Percentiles rank a stretch among this genome's conserved stretches.
These are phyloP conservation scores for Clarireedia monteithiana DNA, from an alignment of 2,329 filamentous ascomycete genomes.

Conservation along the genomic window DNA sequence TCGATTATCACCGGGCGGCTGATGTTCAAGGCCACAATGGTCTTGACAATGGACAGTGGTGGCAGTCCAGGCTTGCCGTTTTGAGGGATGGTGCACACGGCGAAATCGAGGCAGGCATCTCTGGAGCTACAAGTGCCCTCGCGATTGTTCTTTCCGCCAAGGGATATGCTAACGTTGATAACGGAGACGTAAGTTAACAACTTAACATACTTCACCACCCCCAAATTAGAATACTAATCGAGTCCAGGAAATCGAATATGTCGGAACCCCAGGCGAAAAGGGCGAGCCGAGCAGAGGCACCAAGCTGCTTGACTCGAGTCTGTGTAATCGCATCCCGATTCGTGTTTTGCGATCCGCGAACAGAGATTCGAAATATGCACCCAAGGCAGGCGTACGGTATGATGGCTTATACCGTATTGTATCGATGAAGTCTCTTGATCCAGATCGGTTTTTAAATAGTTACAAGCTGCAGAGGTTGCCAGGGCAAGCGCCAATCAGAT, in stretches of 20 bases:
- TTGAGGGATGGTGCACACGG: too few relatives aligned
- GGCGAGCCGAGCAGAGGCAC: constrained; percentile 32
- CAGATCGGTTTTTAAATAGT: too few relatives aligned
- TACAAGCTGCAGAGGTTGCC: too few relatives aligned
- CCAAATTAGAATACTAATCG: constrained; percentile 5
- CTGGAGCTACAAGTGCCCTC: too few relatives aligned
- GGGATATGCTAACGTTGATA: constrained; percentile 40
- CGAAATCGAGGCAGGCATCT: too few relatives aligned
- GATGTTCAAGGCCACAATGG: too few relatives aligned
- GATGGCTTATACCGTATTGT: constrained; percentile 48
- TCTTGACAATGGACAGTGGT: too few relatives aligned
- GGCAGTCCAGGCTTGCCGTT: too few relatives aligned
- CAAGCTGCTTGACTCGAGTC: constrained; percentile 34
- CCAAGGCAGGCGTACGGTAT: constrained; percentile 43
- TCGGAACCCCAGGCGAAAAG: constrained; percentile 27
- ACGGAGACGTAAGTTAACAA: constrained; percentile 29
- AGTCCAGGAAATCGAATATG: constrained; percentile 39
- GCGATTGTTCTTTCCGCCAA: too few relatives aligned
- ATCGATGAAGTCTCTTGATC: too few relatives aligned
- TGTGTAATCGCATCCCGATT: constrained; percentile 32
- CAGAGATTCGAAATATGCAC: constrained; percentile 33
- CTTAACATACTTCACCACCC: neutral
- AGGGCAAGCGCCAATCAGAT: too few relatives aligned
- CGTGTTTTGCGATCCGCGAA: constrained; percentile 43
- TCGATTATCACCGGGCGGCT: too few relatives aligned